Base-by-base conservation (phyloP, 1,284 basidiomycete genomes). In the Cutaneotrichosporon sp. region DNA sequence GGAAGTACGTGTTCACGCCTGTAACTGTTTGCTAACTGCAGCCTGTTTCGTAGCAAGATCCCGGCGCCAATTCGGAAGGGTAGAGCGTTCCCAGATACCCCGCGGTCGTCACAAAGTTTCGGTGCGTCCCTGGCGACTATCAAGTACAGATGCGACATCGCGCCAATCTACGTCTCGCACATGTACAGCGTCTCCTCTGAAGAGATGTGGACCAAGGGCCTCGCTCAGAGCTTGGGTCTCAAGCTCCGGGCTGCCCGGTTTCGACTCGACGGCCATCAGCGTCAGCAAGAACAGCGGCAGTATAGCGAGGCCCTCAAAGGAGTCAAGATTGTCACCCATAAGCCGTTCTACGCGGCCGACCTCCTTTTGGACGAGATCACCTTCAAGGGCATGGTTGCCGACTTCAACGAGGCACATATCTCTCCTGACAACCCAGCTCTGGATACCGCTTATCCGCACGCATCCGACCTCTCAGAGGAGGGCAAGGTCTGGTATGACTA, bases 311-410 rank as follows among this genome's bases (percentile, higher is more conserved):
- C 69, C 34, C 69, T 78, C 18, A 52, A 70, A 1, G 61, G 70
- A 13, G 68, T 66, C 10, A 76, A 70, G 55, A 70, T 67, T 22
- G 66, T 76, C 46, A 68, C 67, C 0, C 90, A 90, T 80, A 97
- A 97, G 77, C 88, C 90, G 2, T 93, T 98, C 81, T 93, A 94
- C 74, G 90, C 92, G n/a, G 90, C 90, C 38, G 93, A 97, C 79
- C 86, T 96, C 8, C 86, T 92, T 40, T 82, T 93, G 71, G 88
- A 88, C 73, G 86, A 87, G 8, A 81, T 96, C 46, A 89, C 93
- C 64, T 81, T 97, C 52, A 89, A 90, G 62, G 87, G 90, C 5
- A 79, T 97, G 65, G 82, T 89, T 10, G 92, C 91, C 0, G 85
- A 86, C 53, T 97, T 97, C 79, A 73, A 82, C 2, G 90, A 93